Base-by-base conservation (phyloP, 2,329 filamentous ascomycete species). In the Alternaria angustiovoidea region DNA sequence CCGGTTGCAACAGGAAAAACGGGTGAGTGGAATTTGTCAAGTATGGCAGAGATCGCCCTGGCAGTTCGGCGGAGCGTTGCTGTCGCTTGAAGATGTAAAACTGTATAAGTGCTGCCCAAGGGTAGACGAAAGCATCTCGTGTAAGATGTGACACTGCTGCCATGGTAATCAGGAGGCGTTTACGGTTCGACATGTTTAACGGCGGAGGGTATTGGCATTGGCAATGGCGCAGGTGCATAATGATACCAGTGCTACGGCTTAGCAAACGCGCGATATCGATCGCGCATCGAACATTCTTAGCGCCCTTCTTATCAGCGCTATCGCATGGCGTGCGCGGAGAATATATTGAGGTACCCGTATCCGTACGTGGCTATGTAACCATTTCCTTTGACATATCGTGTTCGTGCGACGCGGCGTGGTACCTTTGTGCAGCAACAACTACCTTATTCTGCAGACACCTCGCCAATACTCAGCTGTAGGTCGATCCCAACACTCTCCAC, bases 21-120 rank as follows among this genome's bases (percentile, higher is more conserved):
- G 8, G 77, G 81, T 9, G 72, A 80, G 57, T 73, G 84, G 69
- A 79, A 85, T 64, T 81, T 84, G 64, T 73, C 70, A 22, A 74
- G 72, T 18, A 67, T 83, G 62, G 75, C 74, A 7, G 66, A 73
- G 26, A 51, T 73, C 38, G 78, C 78, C 30, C 56, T 80, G 61
- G 59, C 66, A 42, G 62, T 75, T 26, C 79, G 67, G 43, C 67
- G 69, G 30, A 60, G 59, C n/a, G 53, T 68, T 54, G 59, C 49
- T 43, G 70, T 66, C 57, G 60, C 64, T 14, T 72, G 46, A 63
- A 32, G 11, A 32, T 16, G 12, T n/a, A n/a, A 32, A 38, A 28
- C 2, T 11, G 46, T 22, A 8, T n/a, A 24, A 32, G 32, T n/a
- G 32, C 20, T 24, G 14, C 16, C 5, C 16, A 38, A n/a, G 3